Evolutionary conservation across 768 basidiomycete species (phyloP).

Genomic region (Flagelloscypha sp.): DNA sequence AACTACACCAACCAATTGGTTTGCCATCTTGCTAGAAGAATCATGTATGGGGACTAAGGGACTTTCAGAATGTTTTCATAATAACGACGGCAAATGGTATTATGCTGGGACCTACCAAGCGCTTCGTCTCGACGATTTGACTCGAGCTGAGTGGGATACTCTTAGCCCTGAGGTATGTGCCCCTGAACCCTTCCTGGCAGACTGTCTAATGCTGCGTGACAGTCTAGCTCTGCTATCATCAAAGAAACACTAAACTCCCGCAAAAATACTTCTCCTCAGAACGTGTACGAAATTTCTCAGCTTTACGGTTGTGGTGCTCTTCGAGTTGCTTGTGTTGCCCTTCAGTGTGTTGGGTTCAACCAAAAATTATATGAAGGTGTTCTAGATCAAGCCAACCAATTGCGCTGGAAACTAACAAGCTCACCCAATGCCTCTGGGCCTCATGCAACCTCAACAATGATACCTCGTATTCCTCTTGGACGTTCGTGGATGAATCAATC

Average conservation of each 20-base stretch:
- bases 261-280: slow-evolving; percentile 73
- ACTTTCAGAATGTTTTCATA: slow-evolving; percentile 66
- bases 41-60: background rate
- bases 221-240: slow-evolving; percentile 61
- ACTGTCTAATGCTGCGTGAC: slow-evolving; percentile 6
- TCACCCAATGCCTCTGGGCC: no score
- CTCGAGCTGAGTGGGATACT: slow-evolving; percentile 59
- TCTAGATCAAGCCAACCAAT: slow-evolving; percentile 54
- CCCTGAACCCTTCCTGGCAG: background rate
- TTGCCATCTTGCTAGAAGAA: slow-evolving; percentile 4
- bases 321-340: slow-evolving; percentile 61
- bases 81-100: slow-evolving; percentile 75
- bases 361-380: slow-evolving; percentile 54
- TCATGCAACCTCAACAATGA: no score
- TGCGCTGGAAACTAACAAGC: slow-evolving; percentile 24
- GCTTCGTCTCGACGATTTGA: slow-evolving; percentile 57
- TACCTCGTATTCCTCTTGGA: no score
- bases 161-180: slow-evolving; percentile 52
- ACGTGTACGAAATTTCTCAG: slow-evolving; percentile 65
- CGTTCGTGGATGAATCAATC: no score
- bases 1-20: slow-evolving; percentile 61
- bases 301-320: slow-evolving; percentile 68
- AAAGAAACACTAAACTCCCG: slow-evolving; percentile 65
- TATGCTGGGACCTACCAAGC: slow-evolving; percentile 74
- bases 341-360: slow-evolving; percentile 75